phyloP scores from a whole-genome alignment of 2,329 filamentous ascomycete species.

The Plectosphaerella plurivora region DNA sequence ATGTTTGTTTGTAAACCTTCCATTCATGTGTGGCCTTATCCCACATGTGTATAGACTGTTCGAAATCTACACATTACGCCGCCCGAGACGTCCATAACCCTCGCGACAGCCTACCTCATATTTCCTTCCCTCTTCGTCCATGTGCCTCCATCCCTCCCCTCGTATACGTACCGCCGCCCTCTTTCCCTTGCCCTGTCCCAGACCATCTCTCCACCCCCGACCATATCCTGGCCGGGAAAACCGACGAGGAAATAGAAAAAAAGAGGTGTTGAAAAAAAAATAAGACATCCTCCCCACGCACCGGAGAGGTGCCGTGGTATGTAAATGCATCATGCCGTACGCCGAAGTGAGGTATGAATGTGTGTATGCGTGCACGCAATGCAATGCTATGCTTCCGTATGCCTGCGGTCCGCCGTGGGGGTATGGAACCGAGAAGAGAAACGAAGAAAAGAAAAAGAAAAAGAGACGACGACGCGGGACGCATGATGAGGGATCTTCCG shows the following conservation, averaged over 20 bases:
- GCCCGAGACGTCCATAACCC: conserved; percentile 1
- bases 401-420: conserved; percentile 1
- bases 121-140: conserved; percentile 1
- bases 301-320: background rate
- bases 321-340: conserved; percentile 15
- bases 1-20: background rate
- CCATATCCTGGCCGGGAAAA: background rate
- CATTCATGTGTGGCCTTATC: conserved; percentile 6
- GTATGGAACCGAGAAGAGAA: conserved; percentile 7
- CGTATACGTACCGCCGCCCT: background rate
- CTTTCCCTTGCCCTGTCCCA: background rate
- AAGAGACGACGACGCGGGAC: background rate
- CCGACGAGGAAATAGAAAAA: background rate
- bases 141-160: background rate
- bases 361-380: conserved; percentile 11
- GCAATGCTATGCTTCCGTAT: conserved; percentile 13
- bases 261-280: background rate
- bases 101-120: background rate
- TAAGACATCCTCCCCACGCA: background rate
- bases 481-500: background rate
- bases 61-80: conserved; percentile 14
- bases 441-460: conserved; percentile 6
- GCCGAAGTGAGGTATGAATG: conserved; percentile 1
- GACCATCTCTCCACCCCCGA: background rate
- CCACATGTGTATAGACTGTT: conserved; percentile 14